Evolutionary conservation across 2,329 filamentous ascomycete genomes (phyloP).

Genomic region (Fusarium sacchari): DNA sequence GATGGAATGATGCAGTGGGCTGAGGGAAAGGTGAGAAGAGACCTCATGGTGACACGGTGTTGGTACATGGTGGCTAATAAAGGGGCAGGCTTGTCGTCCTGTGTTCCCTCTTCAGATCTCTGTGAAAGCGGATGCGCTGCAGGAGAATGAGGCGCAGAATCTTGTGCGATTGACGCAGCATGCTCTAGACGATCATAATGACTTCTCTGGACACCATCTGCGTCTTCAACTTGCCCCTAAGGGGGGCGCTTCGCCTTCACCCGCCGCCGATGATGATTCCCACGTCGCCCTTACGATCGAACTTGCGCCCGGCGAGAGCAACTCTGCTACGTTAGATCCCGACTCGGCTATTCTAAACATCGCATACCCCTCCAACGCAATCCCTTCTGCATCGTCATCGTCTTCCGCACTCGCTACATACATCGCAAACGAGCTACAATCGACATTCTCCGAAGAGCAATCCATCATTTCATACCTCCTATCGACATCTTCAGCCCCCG

Average conservation of each 20-base stretch:
- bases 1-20: slow-evolving; percentile 91
- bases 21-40: slow-evolving; percentile 76
- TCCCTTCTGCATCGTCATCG: slow-evolving; percentile 73
- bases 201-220: slow-evolving; percentile 85
- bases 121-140: slow-evolving; percentile 74
- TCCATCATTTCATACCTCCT: slow-evolving; percentile 82
- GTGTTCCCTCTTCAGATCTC: slow-evolving; percentile 88
- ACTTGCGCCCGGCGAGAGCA: slow-evolving; percentile 71
- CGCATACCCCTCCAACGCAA: slow-evolving; percentile 76
- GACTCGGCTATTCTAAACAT: slow-evolving; percentile 80
- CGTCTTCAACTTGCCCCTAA: slow-evolving; percentile 57
- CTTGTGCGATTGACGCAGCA: slow-evolving; percentile 85
- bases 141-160: slow-evolving; percentile 73
- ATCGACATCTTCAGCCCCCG: slow-evolving; percentile 62
- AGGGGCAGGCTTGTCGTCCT: slow-evolving; percentile 80
- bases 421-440: slow-evolving; percentile 80
- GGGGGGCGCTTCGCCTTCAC: slow-evolving; percentile 24
- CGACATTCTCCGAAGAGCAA: slow-evolving; percentile 87
- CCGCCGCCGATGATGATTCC: slow-evolving; percentile 52
- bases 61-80: neutral
- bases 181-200: slow-evolving; percentile 85
- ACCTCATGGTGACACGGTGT: rapidly evolving
- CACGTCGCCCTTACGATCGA: slow-evolving; percentile 75
- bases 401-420: slow-evolving; percentile 80
- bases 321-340: slow-evolving; percentile 71